phyloP scores from a whole-genome alignment of 164 flowering plant genomes.

The Stephania yunnanensis region DNA sequence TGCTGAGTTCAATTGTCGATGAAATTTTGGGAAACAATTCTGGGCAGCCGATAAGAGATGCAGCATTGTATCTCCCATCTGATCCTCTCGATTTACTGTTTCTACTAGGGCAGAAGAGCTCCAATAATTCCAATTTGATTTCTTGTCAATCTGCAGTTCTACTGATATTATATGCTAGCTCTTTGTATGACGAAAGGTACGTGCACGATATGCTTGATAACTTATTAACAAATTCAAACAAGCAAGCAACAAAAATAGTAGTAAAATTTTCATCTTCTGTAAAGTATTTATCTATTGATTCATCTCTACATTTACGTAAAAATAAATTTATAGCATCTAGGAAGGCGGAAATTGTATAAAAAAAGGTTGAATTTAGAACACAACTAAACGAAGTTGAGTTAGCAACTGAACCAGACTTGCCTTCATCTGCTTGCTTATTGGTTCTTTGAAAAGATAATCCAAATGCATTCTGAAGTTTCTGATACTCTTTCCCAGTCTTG shows the following conservation, averaged over 20 bases:
- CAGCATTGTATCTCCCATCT: slow-evolving; percentile 59
- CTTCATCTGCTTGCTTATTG: background rate
- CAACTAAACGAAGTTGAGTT: background rate
- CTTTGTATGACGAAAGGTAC: slow-evolving; percentile 74
- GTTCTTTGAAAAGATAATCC: background rate
- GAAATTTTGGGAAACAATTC: slow-evolving; percentile 45
- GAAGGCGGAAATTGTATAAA: background rate
- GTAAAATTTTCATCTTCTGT: background rate
- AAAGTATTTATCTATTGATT: background rate
- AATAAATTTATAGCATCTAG: background rate
- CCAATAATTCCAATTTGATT: slow-evolving; percentile 38
- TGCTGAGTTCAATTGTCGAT: slow-evolving; percentile 66
- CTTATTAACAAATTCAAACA: background rate
- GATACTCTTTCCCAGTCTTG: slow-evolving; percentile 45
- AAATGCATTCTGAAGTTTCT: background rate
- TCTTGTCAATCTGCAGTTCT: slow-evolving; percentile 73
- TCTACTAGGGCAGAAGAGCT: slow-evolving; percentile 73
- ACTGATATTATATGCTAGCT: slow-evolving; percentile 53
- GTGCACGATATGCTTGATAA: background rate
- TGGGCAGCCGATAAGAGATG: slow-evolving; percentile 72
- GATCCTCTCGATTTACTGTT: slow-evolving; percentile 82
- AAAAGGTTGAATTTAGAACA: no score
- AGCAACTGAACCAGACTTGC: background rate
- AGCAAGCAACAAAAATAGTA: background rate
- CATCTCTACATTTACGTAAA: no score